Base-by-base conservation (phyloP, 352 stramenopile species). In the Pythium folliculosum region DNA sequence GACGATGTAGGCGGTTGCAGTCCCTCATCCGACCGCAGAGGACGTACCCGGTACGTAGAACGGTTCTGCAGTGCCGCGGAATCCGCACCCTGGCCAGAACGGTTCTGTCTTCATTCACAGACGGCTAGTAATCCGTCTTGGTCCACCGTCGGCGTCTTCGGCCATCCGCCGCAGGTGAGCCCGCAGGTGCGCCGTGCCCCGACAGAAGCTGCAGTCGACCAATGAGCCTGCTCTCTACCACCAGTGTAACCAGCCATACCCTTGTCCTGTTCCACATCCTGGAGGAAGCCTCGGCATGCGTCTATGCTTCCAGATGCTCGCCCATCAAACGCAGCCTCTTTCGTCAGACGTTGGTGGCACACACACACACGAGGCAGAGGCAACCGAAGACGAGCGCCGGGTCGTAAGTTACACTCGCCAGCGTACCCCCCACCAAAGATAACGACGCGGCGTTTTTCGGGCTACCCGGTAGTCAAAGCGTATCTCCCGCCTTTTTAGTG, bases 401-500 rank as follows among this genome's bases (percentile, higher is more conserved):
- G 40, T 47, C 40, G 14, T 47, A 1, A 47, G 40, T 47, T 47
- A 47, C 40, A 47, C 14, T 12, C 40, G 12, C 35, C 40, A 47
- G 17, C 14, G 40, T 47, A 47, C 10, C 40, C 40, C 40, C 40
- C 4, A 1, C 35, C 35, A 2, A 32, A 32, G 35, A 14, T 14
- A 40, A 14, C 40, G 14, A 19, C 40, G 4, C 40, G 40, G 14
- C 40, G 17, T 47, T 40, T 40, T 16, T 13, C 12, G 35, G 37
- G 14, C 40, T n/a, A 21, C 40, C 40, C 13, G 40, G 40, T 60
- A 57, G 63, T 63, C 63, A 53, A 32, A 43, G n/a, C 22, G 16
- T 37, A 47, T 51, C 51, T 56, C 45, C 58, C 48, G 60, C 48
- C 48, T 14, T 60, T 66, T 60, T 66, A n/a, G 17, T 47, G 10